A percentile compares a stretch with the other conserved stretches of the same genome.
Evolutionary conservation across 192 early-diverging fungal genomes (phyloP).

Genomic region (Linnemannia zychae): DNA sequence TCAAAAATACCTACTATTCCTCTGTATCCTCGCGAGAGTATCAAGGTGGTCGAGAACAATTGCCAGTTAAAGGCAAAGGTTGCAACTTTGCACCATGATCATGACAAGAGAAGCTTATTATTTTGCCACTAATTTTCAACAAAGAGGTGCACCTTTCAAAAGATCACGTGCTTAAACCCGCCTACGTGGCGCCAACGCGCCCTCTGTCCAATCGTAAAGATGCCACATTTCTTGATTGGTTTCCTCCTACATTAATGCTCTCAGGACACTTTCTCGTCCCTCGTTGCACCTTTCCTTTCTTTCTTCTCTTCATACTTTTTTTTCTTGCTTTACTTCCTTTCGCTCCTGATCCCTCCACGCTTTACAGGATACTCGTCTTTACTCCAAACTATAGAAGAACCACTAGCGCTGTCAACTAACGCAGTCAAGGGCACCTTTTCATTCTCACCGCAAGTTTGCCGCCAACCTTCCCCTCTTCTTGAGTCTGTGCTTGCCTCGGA

Average conservation of each 20-base stretch:
- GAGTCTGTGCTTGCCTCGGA: not conserved
- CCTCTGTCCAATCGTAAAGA: not conserved
- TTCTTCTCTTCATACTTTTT: too few relatives aligned
- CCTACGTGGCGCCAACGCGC: slow-evolving; percentile 2
- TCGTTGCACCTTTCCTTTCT: too few relatives aligned
- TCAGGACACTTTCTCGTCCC: too few relatives aligned
- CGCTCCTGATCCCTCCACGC: too few relatives aligned
- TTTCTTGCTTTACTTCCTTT: too few relatives aligned
- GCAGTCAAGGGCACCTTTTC: not conserved
- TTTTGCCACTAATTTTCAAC: not conserved
- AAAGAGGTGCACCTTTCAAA: not conserved
- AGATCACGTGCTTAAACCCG: not conserved
- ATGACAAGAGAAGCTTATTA: too few relatives aligned
- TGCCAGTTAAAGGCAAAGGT: not conserved
- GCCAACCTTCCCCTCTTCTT: not conserved
- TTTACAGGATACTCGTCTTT: too few relatives aligned
- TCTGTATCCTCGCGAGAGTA: not conserved
- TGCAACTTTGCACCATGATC: not conserved
- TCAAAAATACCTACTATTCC: not conserved
- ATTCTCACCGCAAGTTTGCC: not conserved
- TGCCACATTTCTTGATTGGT: slow-evolving; percentile 2
- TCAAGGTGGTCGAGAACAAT: not conserved
- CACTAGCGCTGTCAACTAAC: too few relatives aligned
- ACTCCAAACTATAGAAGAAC: too few relatives aligned
- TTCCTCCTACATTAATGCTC: not conserved